These are phyloP conservation scores for Lablab purpureus DNA, from an alignment of 306 rosid genomes.

Conservation along the genomic window DNA sequence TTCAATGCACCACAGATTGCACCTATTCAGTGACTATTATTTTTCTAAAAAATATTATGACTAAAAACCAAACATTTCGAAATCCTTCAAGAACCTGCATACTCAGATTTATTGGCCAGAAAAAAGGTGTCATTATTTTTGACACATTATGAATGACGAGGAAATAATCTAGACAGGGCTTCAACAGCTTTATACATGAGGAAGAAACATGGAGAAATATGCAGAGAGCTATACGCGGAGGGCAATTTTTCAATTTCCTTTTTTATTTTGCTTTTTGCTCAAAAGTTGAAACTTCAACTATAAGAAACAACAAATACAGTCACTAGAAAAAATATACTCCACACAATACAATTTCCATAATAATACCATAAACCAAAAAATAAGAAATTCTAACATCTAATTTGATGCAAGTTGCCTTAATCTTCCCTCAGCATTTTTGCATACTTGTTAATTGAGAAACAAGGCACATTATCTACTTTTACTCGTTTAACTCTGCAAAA, in stretches of 20 bases:
- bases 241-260: background rate
- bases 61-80: slow-evolving; percentile 16
- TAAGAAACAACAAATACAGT: slow-evolving; percentile 31
- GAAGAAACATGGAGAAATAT: background rate
- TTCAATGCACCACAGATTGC: background rate
- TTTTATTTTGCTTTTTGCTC: background rate
- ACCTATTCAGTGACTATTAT: background rate
- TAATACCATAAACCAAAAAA: background rate
- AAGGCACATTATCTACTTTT: slow-evolving; percentile 41
- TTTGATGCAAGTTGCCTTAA: slow-evolving; percentile 34
- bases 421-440: slow-evolving; percentile 43
- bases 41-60: background rate
- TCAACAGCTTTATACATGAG: slow-evolving; percentile 1
- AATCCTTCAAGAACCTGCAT: slow-evolving; percentile 39
- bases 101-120: slow-evolving; percentile 34
- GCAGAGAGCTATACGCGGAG: background rate
- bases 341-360: slow-evolving; percentile 42
- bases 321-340: slow-evolving; percentile 7
- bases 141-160: background rate
- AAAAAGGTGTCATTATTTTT: background rate
- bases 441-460: slow-evolving; percentile 25
- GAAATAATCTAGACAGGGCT: background rate
- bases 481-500: slow-evolving; percentile 42
- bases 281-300: slow-evolving; percentile 1
- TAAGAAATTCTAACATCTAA: slow-evolving; percentile 26